Evolutionary conservation across 257 asterid genomes (phyloP), one percentile per base, ranked within the genome.

Genomic region (Leonotis leonurus): DNA sequence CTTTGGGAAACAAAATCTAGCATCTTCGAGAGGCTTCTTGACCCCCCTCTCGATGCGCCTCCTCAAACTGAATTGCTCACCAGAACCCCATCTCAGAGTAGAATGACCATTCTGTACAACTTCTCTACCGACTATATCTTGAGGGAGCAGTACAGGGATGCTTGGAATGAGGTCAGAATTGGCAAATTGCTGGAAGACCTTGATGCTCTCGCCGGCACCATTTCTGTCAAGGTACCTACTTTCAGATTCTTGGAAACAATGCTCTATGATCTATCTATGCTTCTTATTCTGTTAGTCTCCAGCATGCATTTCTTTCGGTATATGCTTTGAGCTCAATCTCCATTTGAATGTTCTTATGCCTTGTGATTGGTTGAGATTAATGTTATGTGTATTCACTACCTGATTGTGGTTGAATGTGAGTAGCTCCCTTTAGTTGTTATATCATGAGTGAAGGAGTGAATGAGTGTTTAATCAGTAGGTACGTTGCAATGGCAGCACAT

Each of bases 141-240:
- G 72, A 81, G 97, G 54, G 97, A 88, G 79, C 97, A 91, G 85
- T 91, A 91, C 58, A 83, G 95, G 82, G 95, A 91, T 83, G 92
- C 95, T 6, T 86, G 97, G 97, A 86, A 88, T 65, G 95, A 81
- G 87, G 92, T 91, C 76, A 81, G 95, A 64, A 88, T 91, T 63
- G 97, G 96, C 43, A 91, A 91, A 56, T 74, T 91, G 82, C 98
- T 91, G 39, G 96, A 91, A 70, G 98, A 88, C 80, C 95, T 91
- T 67, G 98, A 91, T 83, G 98, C 97, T 75, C 85, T 91, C 25
- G 97, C 97, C 53, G 95, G 95, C 29, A 81, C 95, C 73, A 91
- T 88, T 65, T 86, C 95, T 8, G 87, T 91, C 52, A 88, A 83
- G 95, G 98, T 87, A 69, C 37, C 37, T 33, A 37, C 14, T 44